Conservation (phyloP, 331 rosid species). For the Pyracantha coccinea region DNA sequence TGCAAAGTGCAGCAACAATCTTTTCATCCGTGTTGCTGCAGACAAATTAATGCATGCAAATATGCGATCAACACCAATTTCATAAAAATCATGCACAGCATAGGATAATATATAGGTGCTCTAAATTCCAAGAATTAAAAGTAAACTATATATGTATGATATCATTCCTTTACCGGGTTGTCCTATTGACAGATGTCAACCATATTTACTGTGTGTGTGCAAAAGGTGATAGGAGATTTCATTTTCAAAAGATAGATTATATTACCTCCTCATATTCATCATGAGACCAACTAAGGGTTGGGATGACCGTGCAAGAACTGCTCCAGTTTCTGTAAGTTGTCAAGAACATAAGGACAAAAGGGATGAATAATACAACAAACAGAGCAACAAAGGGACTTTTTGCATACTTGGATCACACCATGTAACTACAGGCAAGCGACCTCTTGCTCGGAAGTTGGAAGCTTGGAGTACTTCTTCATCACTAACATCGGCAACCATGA, state of each 20-base stretch:
- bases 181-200: neutral
- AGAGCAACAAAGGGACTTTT: neutral
- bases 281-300: slow-evolving; percentile 95
- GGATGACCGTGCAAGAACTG: slow-evolving; percentile 97
- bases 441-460: slow-evolving; percentile 74
- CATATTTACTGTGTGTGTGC: neutral
- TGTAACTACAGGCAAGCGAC: slow-evolving; percentile 85
- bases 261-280: slow-evolving; percentile 97
- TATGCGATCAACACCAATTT: neutral
- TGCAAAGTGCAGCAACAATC: slow-evolving; percentile 84
- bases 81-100: neutral
- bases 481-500: slow-evolving; percentile 38
- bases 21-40: slow-evolving; percentile 85
- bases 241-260: neutral
- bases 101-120: neutral
- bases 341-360: slow-evolving; percentile 15
- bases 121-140: neutral
- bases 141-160: neutral
- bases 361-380: slow-evolving; percentile 14
- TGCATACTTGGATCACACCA: slow-evolving; percentile 87
- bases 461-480: slow-evolving; percentile 89
- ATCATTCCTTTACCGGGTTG: neutral
- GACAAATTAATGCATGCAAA: neutral
- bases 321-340: slow-evolving; percentile 63
- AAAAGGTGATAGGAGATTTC: neutral